Percentiles rank a stretch among this genome's conserved stretches.
These are phyloP conservation scores for Eimeria maxima DNA, from an alignment of 169 alveolate genomes.

Conservation along the genomic window DNA sequence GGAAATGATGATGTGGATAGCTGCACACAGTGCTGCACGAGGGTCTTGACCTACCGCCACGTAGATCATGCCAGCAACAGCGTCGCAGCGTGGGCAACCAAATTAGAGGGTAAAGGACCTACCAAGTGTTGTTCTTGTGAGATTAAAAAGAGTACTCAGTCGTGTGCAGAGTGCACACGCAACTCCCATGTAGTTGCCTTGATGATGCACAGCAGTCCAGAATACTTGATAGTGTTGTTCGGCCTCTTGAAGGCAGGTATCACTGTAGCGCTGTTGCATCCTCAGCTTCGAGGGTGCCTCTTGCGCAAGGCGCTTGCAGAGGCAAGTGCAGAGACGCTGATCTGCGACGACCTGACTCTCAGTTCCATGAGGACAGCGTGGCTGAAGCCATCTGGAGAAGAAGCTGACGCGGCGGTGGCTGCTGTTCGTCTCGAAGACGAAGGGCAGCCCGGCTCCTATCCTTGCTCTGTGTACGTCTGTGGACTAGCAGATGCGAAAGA, in stretches of 20 bases:
- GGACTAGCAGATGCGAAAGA: constrained; percentile 40
- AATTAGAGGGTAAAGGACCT: background rate
- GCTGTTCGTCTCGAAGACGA: constrained; percentile 26
- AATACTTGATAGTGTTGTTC: constrained; percentile 2
- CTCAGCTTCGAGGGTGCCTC: constrained; percentile 67
- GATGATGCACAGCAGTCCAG: constrained; percentile 76
- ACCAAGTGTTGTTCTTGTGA: constrained; percentile 9
- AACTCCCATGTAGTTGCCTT: constrained; percentile 31
- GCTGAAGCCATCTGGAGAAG: constrained; percentile 21
- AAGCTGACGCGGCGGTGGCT: background rate
- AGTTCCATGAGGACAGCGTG: constrained; percentile 54
- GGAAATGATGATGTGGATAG: background rate
- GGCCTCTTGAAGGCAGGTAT: constrained; percentile 75
- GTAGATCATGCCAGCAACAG: constrained; percentile 72
- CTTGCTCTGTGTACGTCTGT: constrained; percentile 59
- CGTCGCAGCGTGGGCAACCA: constrained; percentile 70
- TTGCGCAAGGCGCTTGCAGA: constrained; percentile 43
- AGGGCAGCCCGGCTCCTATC: constrained; percentile 53
- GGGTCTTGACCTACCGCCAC: constrained; percentile 61
- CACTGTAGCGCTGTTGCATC: constrained; percentile 49
- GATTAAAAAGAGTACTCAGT: background rate
- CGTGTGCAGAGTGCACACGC: constrained; percentile 18
- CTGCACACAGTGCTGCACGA: constrained; percentile 54
- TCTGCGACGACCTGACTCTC: constrained; percentile 63
- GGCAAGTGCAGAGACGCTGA: constrained; percentile 42